Conservation (phyloP, 148 eudicot species). For the Salicornia ramosissima region DNA sequence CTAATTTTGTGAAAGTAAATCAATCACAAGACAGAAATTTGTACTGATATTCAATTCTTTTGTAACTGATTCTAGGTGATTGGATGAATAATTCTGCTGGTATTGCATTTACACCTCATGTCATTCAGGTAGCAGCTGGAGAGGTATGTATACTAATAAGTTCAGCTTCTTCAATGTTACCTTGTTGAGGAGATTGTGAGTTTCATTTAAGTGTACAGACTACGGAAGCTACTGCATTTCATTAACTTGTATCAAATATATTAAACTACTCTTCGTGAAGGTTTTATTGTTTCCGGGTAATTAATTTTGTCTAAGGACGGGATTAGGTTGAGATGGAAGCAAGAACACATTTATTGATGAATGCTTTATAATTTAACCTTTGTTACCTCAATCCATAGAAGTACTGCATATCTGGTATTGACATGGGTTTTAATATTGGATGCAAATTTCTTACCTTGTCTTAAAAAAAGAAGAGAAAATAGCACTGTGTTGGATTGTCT, state of each 20-base stretch:
- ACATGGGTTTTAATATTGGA: neutral
- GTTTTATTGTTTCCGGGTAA: neutral
- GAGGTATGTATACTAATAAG: constrained; percentile 38
- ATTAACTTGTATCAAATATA: neutral
- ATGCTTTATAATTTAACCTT: neutral
- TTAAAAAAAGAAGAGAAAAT: no score
- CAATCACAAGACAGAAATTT: neutral
- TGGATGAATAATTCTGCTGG: constrained; percentile 54
- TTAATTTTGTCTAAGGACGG: neutral
- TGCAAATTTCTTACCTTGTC: neutral
- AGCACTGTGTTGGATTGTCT: no score
- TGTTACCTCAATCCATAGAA: neutral
- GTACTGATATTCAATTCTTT: neutral
- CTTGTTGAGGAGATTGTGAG: neutral
- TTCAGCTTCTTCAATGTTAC: neutral
- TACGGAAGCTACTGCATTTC: neutral
- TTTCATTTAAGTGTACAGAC: neutral
- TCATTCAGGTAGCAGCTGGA: constrained; percentile 39
- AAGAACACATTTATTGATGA: neutral
- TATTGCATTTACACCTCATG: constrained; percentile 46
- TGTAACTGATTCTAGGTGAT: constrained; percentile 18
- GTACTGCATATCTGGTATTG: no score
- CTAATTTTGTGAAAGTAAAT: no score
- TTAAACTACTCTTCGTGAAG: neutral
- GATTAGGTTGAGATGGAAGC: neutral